A percentile compares a stretch with the other conserved stretches of the same genome.
Conservation (phyloP, 169 alveolate genomes). For the Prorocentrum cordatum region DNA sequence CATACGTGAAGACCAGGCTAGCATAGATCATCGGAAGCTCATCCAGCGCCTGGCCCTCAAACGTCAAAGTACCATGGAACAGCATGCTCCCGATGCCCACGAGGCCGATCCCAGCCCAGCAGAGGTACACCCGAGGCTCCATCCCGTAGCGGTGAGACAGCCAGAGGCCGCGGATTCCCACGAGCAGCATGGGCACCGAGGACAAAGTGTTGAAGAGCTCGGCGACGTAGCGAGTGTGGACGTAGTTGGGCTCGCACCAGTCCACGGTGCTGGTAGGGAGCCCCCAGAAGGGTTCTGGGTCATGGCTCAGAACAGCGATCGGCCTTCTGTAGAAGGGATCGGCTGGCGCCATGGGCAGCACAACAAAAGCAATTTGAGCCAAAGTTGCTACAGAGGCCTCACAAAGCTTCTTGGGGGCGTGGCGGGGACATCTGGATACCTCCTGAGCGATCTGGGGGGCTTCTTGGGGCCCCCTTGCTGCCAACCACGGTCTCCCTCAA, state of each 20-base stretch:
- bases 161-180: not conserved
- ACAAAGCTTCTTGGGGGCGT: too few relatives aligned
- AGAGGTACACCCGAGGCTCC: slow-evolving; percentile 33
- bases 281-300: slow-evolving; percentile 56
- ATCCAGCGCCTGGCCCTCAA: slow-evolving; percentile 27
- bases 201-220: slow-evolving; percentile 56
- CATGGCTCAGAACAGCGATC: slow-evolving; percentile 1
- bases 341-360: slow-evolving; percentile 28
- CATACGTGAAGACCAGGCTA: slow-evolving; percentile 20
- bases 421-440: too few relatives aligned
- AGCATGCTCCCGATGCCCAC: slow-evolving; percentile 25
- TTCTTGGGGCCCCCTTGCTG: too few relatives aligned
- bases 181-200: slow-evolving; percentile 5
- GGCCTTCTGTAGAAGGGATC: slow-evolving; percentile 41
- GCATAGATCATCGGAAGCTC: slow-evolving; percentile 55
- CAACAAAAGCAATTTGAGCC: too few relatives aligned
- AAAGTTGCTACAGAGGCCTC: too few relatives aligned
- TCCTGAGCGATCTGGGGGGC: too few relatives aligned
- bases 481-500: too few relatives aligned
- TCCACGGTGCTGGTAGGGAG: slow-evolving; percentile 35
- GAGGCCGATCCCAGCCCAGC: slow-evolving; percentile 51
- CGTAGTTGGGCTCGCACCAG: slow-evolving; percentile 58
- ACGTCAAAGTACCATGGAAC: slow-evolving; percentile 16
- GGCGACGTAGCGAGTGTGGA: slow-evolving; percentile 36
- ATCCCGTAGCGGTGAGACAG: not conserved